Conservation (phyloP, 73 alveolate genomes). For the Paramecium pentaurelia region DNA sequence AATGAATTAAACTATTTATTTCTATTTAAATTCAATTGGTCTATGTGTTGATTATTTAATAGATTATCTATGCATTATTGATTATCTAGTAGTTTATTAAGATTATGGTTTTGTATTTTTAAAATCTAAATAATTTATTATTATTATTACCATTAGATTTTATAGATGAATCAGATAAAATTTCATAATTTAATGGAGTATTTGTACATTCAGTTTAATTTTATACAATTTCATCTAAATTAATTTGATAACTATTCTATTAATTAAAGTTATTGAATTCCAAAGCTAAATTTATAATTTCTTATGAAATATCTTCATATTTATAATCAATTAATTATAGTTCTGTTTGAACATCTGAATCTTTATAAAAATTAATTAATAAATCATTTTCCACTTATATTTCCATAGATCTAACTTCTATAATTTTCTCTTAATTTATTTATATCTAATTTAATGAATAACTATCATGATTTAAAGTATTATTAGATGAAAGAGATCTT, state of each 20-base stretch:
- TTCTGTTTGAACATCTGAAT: background rate
- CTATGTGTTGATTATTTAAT: background rate
- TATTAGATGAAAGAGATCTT: background rate
- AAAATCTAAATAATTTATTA: background rate
- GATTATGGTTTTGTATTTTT: background rate
- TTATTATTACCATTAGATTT: background rate
- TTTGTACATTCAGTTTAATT: background rate
- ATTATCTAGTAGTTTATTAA: background rate
- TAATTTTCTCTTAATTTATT: constrained; percentile 2
- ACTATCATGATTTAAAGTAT: background rate
- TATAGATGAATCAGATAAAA: background rate
- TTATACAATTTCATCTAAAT: background rate
- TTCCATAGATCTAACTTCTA: background rate
- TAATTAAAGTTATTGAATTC: background rate
- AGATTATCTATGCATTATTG: background rate
- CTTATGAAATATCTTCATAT: background rate
- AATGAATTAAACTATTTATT: background rate
- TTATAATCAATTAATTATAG: background rate
- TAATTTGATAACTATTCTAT: background rate
- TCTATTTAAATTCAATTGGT: background rate
- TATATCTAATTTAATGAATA: background rate
- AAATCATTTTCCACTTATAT: background rate
- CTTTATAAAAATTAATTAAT: background rate
- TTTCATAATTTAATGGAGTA: background rate
- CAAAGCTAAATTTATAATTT: background rate